Conservation (phyloP, 257 asterid genomes). For the Marsdenia floribunda region DNA sequence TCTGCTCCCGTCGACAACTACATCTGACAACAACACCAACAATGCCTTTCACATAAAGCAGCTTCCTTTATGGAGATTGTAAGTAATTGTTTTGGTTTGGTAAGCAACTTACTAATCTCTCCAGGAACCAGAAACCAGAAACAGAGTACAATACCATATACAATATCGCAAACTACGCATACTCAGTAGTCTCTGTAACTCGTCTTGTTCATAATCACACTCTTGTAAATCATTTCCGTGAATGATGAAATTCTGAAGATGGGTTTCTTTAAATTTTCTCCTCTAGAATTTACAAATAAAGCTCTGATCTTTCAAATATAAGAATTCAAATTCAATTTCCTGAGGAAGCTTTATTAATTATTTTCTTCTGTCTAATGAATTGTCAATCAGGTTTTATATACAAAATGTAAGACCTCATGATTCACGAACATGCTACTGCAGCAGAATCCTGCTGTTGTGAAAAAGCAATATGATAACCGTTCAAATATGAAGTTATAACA, state of each 20-base stretch:
- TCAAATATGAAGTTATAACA: neutral
- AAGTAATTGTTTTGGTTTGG: neutral
- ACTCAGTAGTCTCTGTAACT: neutral
- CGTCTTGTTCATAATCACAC: constrained; percentile 1
- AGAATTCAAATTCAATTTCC: neutral
- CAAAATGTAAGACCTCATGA: too few species aligned
- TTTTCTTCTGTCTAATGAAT: neutral
- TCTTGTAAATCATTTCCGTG: neutral
- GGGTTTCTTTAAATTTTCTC: neutral
- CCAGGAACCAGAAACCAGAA: neutral
- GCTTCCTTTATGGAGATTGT: neutral
- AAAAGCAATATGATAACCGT: neutral
- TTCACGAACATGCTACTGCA: neutral
- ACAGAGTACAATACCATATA: neutral
- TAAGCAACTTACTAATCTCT: neutral
- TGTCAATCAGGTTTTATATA: too few species aligned
- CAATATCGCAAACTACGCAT: neutral
- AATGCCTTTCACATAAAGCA: neutral
- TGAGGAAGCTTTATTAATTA: neutral
- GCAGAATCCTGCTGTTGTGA: neutral
- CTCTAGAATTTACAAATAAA: neutral
- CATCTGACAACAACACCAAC: constrained; percentile 9
- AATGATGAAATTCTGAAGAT: neutral
- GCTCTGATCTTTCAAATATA: neutral
- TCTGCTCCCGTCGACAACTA: constrained; percentile 69